Percentiles rank a stretch among this genome's conserved stretches.
Conservation (phyloP, 2,329 filamentous ascomycete genomes). For the Penicillium sp. region DNA sequence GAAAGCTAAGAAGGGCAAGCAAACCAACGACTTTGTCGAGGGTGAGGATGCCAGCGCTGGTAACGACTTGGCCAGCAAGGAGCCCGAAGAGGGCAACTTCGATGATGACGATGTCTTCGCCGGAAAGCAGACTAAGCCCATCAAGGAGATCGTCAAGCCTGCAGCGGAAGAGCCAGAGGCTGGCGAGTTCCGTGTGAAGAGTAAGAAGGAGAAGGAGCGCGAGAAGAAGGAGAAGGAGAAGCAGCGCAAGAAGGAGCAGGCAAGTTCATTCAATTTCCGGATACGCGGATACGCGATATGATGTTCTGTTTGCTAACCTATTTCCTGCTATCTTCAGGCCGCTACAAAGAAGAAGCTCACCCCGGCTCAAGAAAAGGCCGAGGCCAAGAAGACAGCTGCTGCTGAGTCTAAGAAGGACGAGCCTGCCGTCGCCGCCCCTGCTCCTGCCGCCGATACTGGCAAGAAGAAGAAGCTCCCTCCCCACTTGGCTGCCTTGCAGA, state of each 20-base stretch:
- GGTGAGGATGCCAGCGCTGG: slow-evolving; percentile 60
- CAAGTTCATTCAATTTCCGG: slow-evolving; percentile 42
- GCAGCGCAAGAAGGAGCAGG: slow-evolving; percentile 97
- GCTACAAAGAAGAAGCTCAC: slow-evolving; percentile 75
- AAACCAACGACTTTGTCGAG: slow-evolving; percentile 72
- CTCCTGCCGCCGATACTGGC: slow-evolving; percentile 38
- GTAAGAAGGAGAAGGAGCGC: slow-evolving; percentile 98
- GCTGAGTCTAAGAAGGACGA: slow-evolving; percentile 57
- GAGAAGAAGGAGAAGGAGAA: slow-evolving; percentile 98
- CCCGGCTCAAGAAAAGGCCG: slow-evolving; percentile 54
- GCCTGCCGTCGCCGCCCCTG: slow-evolving; percentile 42
- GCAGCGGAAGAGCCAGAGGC: slow-evolving; percentile 49
- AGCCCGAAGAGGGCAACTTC: slow-evolving; percentile 75
- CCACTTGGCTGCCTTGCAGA: slow-evolving; percentile 52
- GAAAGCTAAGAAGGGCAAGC: slow-evolving; percentile 86
- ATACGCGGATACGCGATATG: not conserved
- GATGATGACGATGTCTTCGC: slow-evolving; percentile 88
- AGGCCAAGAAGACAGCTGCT: slow-evolving; percentile 68
- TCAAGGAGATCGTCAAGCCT: slow-evolving; percentile 50
- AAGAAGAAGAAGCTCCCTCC: slow-evolving; percentile 88
- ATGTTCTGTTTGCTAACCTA: slow-evolving; percentile 3
- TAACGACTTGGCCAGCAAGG: slow-evolving; percentile 62
- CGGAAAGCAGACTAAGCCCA: slow-evolving; percentile 66
- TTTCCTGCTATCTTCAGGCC: slow-evolving; percentile 53
- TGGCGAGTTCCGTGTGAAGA: slow-evolving; percentile 71